Percentiles rank a stretch among this genome's conserved stretches.
Evolutionary conservation across 2,329 filamentous ascomycete species (phyloP).

Genomic region (Curvularia eragrostidis): DNA sequence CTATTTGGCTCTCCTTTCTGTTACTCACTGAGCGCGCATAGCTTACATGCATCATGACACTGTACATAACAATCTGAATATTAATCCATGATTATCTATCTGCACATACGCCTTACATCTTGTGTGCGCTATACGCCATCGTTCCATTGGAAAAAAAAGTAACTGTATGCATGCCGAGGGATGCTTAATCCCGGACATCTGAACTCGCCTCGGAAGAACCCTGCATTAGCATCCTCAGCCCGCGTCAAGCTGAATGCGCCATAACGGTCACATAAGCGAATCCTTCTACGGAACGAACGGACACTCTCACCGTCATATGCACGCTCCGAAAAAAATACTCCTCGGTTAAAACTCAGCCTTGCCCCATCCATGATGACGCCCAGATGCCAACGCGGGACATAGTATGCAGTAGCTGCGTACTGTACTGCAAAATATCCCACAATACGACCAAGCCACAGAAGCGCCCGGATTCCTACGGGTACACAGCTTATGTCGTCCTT

Average conservation of each 20-base stretch:
- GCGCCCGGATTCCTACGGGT: not conserved
- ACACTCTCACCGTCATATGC: not conserved
- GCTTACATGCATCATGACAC: conserved; percentile 2
- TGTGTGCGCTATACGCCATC: not conserved
- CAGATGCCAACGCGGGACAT: not conserved
- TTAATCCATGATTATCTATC: not conserved
- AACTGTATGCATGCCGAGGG: not conserved
- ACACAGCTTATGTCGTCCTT: not conserved
- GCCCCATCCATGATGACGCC: not conserved
- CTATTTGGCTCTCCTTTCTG: not conserved
- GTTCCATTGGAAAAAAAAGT: not conserved
- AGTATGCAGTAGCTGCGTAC: not conserved
- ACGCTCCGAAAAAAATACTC: not conserved
- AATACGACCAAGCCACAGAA: not conserved
- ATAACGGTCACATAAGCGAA: not conserved
- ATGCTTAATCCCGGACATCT: not conserved
- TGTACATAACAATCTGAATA: conserved; percentile 8
- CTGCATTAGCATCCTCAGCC: conserved; percentile 11
- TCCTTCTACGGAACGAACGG: not conserved
- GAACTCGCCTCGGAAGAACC: not conserved
- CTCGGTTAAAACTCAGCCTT: not conserved
- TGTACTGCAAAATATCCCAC: not conserved
- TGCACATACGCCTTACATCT: not conserved
- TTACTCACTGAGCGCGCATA: not conserved
- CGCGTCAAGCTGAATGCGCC: not conserved